A percentile compares a stretch with the other conserved stretches of the same genome.
These are phyloP conservation scores for Uronychia binucleata DNA, from an alignment of 73 alveolate genomes.

Conservation along the genomic window DNA sequence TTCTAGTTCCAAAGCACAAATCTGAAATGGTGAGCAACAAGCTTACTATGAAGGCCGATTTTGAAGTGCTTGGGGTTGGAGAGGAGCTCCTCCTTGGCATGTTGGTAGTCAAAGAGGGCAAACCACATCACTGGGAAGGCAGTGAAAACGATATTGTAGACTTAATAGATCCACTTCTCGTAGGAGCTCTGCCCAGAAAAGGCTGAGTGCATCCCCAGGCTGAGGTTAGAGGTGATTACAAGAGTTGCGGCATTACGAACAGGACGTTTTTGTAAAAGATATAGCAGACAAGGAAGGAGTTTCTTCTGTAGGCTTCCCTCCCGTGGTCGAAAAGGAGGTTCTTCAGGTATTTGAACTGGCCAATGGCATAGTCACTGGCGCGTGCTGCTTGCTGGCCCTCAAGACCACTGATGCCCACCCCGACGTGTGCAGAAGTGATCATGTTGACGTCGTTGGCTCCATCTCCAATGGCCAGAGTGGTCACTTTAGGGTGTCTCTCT, in stretches of 20 bases:
- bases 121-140: slow-evolving; percentile 86
- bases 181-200: slow-evolving; percentile 88
- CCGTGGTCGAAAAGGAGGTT: slow-evolving; percentile 84
- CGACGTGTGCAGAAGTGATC: slow-evolving; percentile 96
- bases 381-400: slow-evolving; percentile 97
- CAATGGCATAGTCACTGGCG: slow-evolving; percentile 89
- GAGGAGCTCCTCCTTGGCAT: slow-evolving; percentile 55
- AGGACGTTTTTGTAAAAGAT: slow-evolving; percentile 92
- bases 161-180: slow-evolving; percentile 90
- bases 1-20: slow-evolving; percentile 63
- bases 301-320: slow-evolving; percentile 94
- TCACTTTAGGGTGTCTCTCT: slow-evolving; percentile 63
- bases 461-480: slow-evolving; percentile 95
- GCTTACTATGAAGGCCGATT: slow-evolving; percentile 60
- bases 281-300: slow-evolving; percentile 82
- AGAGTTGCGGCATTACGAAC: slow-evolving; percentile 90
- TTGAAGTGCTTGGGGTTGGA: slow-evolving; percentile 62
- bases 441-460: slow-evolving; percentile 98
- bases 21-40: background rate
- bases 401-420: slow-evolving; percentile 94
- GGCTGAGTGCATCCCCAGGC: slow-evolving; percentile 83
- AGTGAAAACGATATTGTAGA: slow-evolving; percentile 88
- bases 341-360: slow-evolving; percentile 74
- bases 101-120: slow-evolving; percentile 91
- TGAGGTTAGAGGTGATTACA: background rate